A percentile compares a stretch with the other conserved stretches of the same genome.
Evolutionary conservation across 176 grass and related monocot species (phyloP).

Genomic region (Chrysopogon serrulatus): DNA sequence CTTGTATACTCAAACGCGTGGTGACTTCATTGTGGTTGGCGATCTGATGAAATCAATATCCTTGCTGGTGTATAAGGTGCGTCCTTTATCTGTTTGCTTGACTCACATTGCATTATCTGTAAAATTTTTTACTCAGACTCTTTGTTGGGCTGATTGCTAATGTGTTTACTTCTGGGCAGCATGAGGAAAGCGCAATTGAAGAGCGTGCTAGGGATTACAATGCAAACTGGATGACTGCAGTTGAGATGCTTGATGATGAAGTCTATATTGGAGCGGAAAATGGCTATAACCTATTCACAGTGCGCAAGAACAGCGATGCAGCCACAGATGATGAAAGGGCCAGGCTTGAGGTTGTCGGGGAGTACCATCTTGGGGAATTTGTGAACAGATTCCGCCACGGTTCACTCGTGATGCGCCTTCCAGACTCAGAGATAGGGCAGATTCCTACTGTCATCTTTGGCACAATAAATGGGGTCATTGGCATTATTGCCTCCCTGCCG

Average conservation of each 20-base stretch:
- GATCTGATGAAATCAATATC: slow-evolving; percentile 97
- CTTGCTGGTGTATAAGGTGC: slow-evolving; percentile 88
- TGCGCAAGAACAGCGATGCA: slow-evolving; percentile 96
- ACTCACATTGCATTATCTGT: background rate
- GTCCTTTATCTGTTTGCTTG: background rate
- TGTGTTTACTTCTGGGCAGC: slow-evolving; percentile 29
- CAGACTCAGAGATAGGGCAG: slow-evolving; percentile 59
- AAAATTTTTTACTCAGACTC: background rate
- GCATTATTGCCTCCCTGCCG: slow-evolving; percentile 76
- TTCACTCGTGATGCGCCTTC: slow-evolving; percentile 82
- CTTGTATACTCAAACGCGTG: slow-evolving; percentile 87
- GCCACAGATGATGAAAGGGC: slow-evolving; percentile 88
- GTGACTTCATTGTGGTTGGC: slow-evolving; percentile 94
- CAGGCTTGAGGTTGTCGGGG: slow-evolving; percentile 76
- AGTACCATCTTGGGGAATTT: slow-evolving; percentile 93
- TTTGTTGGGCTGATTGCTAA: background rate
- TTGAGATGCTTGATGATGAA: slow-evolving; percentile 94
- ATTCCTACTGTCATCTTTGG: slow-evolving; percentile 85
- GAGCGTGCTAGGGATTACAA: slow-evolving; percentile 85
- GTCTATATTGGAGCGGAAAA: slow-evolving; percentile 92
- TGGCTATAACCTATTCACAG: slow-evolving; percentile 76
- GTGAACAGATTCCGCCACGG: slow-evolving; percentile 80
- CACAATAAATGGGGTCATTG: slow-evolving; percentile 89
- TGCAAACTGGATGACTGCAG: slow-evolving; percentile 92
- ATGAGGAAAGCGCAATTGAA: slow-evolving; percentile 87